phyloP scores from a whole-genome alignment of 805 yeast species.

The Cyberlindnera mrakii region DNA sequence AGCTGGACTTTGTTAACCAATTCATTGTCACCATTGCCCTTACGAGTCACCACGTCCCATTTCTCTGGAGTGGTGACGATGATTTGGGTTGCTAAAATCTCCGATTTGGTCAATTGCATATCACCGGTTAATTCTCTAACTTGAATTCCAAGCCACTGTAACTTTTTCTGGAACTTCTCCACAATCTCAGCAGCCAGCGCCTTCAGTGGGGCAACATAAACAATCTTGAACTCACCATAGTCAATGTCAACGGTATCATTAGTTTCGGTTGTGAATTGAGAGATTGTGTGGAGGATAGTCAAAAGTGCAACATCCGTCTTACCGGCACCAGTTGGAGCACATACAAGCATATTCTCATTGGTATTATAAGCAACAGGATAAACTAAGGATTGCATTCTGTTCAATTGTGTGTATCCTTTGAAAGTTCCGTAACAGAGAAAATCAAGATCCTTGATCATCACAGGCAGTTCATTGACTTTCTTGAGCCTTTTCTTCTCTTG shows the following conservation, averaged over 20 bases:
- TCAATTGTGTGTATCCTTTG: conserved; percentile 66
- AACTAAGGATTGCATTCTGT: conserved; percentile 85
- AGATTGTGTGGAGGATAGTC: conserved; percentile 71
- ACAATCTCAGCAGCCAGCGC: conserved; percentile 97
- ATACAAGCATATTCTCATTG: conserved; percentile 89
- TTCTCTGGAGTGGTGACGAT: conserved; percentile 94
- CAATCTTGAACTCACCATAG: conserved; percentile 81
- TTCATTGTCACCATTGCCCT: conserved; percentile 83
- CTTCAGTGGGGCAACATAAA: conserved; percentile 89
- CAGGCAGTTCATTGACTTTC: conserved; percentile 37
- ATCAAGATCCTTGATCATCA: conserved; percentile 62
- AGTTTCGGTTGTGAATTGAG: conserved; percentile 57
- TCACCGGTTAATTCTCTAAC: conserved; percentile 93
- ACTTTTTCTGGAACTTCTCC: conserved; percentile 72
- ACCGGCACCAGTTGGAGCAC: conserved; percentile 99
- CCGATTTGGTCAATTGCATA: conserved; percentile 83
- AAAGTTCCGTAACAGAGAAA: conserved; percentile 79
- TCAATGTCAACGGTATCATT: conserved; percentile 56
- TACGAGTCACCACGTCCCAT: conserved; percentile 97
- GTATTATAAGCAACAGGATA: conserved; percentile 90
- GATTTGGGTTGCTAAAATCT: conserved; percentile 75
- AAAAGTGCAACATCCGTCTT: conserved; percentile 89
- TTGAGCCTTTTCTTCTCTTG: conserved; percentile 43
- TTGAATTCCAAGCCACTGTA: conserved; percentile 78
- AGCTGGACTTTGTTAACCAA: conserved; percentile 78